phyloP scores from a whole-genome alignment of 176 grass and related monocot species.

The Bolboschoenus planiculmis region DNA sequence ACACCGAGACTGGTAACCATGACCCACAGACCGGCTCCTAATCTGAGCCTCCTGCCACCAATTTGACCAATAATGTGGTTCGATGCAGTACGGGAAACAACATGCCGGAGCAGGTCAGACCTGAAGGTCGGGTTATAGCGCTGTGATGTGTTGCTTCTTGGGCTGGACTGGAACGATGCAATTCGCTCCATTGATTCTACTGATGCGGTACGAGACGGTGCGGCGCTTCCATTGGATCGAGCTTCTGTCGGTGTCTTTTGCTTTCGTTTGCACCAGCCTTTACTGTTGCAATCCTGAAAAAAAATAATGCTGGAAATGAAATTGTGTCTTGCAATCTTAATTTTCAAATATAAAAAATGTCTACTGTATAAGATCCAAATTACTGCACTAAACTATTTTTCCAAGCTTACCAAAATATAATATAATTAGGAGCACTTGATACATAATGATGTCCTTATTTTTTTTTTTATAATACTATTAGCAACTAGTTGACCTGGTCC shows the following conservation, averaged over 20 bases:
- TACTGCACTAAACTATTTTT: no score
- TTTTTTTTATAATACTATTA: background rate
- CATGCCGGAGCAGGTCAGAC: background rate
- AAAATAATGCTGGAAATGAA: no score
- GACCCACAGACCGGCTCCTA: constrained; percentile 18
- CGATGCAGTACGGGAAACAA: background rate
- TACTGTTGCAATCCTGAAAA: constrained; percentile 3
- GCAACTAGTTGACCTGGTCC: background rate
- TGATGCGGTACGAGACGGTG: background rate
- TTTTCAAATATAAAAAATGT: no score
- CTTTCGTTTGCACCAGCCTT: constrained; percentile 21
- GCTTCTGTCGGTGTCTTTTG: background rate
- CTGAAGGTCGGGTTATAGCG: background rate
- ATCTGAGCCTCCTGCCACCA: constrained; percentile 1
- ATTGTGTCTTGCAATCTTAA: no score
- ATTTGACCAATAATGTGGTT: constrained; percentile 6
- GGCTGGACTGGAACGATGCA: background rate
- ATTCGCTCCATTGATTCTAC: background rate
- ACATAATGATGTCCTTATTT: no score
- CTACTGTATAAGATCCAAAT: no score
- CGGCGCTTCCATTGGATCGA: background rate
- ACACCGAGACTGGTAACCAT: constrained; percentile 22
- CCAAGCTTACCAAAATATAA: no score
- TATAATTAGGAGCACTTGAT: no score
- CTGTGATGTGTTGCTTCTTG: background rate